phyloP scores from a whole-genome alignment of 23 red algal species.

The Chondrus crispus region DNA sequence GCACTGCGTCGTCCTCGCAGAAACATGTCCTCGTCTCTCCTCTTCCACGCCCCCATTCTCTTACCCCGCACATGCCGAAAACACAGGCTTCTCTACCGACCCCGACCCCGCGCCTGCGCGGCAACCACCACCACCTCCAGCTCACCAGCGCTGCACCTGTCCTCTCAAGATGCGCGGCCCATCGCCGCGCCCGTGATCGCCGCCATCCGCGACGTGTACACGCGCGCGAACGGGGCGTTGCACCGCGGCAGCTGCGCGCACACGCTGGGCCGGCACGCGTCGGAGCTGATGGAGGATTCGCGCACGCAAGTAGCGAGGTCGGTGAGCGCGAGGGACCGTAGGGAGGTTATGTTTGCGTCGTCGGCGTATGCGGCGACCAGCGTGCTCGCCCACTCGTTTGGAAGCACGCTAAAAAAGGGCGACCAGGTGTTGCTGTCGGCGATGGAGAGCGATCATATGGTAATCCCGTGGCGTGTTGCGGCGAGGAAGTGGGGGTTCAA shows the following conservation, averaged over 20 bases:
- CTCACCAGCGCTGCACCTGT: neutral
- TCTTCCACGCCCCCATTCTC: neutral
- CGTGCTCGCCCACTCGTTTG: slow-evolving; percentile 4
- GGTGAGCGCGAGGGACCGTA: neutral
- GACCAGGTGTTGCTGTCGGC: slow-evolving; percentile 6
- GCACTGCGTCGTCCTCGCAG: too few species aligned
- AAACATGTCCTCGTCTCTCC: neutral
- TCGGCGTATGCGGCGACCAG: neutral
- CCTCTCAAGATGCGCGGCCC: neutral
- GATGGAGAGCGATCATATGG: neutral
- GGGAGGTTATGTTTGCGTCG: slow-evolving; percentile 11
- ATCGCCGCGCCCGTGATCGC: neutral
- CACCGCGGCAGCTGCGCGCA: slow-evolving; percentile 32
- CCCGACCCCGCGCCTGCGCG: neutral
- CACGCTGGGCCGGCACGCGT: slow-evolving; percentile 29
- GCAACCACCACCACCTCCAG: neutral
- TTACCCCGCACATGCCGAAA: neutral
- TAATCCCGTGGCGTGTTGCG: neutral
- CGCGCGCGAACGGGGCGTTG: neutral
- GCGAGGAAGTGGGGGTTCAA: neutral
- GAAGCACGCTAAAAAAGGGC: neutral
- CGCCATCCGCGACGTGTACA: slow-evolving; percentile 31
- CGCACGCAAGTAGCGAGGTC: neutral
- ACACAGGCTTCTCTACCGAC: neutral
- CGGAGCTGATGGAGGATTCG: slow-evolving; percentile 1